Evolutionary conservation across 495 filamentous ascomycete species (phyloP).

Genomic region (Aspergillus nidulans): DNA sequence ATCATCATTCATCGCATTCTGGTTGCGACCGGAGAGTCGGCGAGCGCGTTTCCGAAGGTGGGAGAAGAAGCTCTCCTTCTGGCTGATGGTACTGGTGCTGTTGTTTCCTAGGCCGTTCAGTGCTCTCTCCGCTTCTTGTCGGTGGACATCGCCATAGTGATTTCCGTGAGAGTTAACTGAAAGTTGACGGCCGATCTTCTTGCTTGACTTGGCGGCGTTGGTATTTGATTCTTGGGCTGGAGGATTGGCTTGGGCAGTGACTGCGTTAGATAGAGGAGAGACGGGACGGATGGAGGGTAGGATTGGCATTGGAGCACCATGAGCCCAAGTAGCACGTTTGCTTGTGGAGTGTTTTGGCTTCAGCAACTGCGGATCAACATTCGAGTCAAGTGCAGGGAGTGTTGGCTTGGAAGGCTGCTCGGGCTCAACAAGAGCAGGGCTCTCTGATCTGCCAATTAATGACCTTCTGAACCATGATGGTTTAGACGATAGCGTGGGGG

Average conservation of each 20-base stretch:
- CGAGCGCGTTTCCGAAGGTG: conserved; percentile 92
- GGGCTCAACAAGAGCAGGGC: conserved; percentile 39
- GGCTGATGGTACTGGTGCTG: conserved; percentile 58
- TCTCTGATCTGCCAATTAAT: conserved; percentile 66
- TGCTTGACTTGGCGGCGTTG: conserved; percentile 57
- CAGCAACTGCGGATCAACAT: conserved; percentile 39
- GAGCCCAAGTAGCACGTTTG: conserved; percentile 88
- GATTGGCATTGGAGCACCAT: conserved; percentile 94
- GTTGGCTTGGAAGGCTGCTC: conserved; percentile 36
- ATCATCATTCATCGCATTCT: conserved; percentile 74
- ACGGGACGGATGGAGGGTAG: conserved; percentile 93
- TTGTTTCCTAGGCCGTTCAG: conserved; percentile 70
- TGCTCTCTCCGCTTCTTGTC: conserved; percentile 87
- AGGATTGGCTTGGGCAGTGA: conserved; percentile 77
- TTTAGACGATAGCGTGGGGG: conserved; percentile 68
- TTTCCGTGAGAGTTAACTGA: conserved; percentile 93
- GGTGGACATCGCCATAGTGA: conserved; percentile 80
- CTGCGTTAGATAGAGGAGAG: conserved; percentile 85
- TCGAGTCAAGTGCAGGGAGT: conserved; percentile 50
- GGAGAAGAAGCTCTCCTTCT: conserved; percentile 95
- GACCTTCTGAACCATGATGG: conserved; percentile 96
- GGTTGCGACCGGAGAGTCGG: conserved; percentile 85
- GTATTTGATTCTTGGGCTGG: conserved; percentile 31
- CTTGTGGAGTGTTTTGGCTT: conserved; percentile 58
- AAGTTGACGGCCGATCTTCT: conserved; percentile 94